Evolutionary conservation across 2,329 filamentous ascomycete genomes (phyloP).

Genomic region (Xylariaceae sp.): DNA sequence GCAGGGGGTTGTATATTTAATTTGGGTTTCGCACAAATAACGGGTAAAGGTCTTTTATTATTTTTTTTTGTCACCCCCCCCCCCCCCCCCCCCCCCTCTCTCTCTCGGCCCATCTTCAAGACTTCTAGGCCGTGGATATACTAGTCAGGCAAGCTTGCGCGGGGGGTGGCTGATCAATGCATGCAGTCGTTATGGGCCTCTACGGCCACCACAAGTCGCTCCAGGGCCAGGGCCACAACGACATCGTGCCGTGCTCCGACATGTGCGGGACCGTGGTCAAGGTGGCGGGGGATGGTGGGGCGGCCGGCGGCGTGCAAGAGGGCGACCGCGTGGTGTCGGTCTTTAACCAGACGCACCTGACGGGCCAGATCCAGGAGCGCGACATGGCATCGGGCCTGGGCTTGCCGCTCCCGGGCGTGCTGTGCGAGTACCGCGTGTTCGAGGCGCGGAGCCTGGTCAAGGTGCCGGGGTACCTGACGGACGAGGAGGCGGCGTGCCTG

Average conservation of each 20-base stretch:
- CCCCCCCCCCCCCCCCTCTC: no score
- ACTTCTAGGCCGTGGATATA: no score
- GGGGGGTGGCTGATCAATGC: no score
- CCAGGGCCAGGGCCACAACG: conserved; percentile 22
- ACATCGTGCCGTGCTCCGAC: conserved; percentile 64
- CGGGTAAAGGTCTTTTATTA: no score
- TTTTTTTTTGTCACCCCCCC: no score
- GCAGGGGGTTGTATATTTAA: no score
- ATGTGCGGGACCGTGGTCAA: conserved; percentile 61
- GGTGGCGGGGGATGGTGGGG: conserved; percentile 37
- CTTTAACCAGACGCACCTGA: conserved; percentile 55
- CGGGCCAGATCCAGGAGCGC: conserved; percentile 53
- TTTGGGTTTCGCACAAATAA: no score
- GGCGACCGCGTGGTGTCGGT: conserved; percentile 65
- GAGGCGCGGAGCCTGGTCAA: conserved; percentile 50
- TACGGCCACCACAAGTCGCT: conserved; percentile 63
- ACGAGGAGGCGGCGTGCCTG: conserved; percentile 56
- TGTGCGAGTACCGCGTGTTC: conserved; percentile 58
- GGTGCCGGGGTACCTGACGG: conserved; percentile 51
- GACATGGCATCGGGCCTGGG: conserved; percentile 57
- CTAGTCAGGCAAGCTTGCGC: no score
- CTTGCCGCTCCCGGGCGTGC: conserved; percentile 52
- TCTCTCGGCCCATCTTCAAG: no score
- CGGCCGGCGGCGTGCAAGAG: conserved; percentile 30
- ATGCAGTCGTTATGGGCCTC: conserved; percentile 56